phyloP scores from a whole-genome alignment of 129 eudicot species.

The Artemisia annua region DNA sequence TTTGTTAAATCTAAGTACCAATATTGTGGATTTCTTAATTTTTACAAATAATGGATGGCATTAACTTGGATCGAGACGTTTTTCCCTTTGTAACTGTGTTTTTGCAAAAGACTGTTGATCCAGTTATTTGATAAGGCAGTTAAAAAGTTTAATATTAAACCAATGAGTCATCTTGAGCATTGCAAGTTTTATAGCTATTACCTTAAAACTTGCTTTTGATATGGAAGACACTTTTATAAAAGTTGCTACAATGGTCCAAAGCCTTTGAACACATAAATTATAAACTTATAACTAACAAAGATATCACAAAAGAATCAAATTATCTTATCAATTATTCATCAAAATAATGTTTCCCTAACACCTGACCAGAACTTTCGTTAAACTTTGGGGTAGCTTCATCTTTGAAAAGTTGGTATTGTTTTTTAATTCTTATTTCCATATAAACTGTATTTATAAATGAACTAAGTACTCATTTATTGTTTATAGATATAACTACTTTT shows the following conservation, averaged over 20 bases:
- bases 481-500: slow-evolving; percentile 21
- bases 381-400: slow-evolving; percentile 17
- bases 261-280: too few relatives aligned
- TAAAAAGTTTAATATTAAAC: too few relatives aligned
- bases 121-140: too few relatives aligned
- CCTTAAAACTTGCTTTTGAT: not conserved
- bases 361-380: slow-evolving; percentile 6
- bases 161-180: too few relatives aligned
- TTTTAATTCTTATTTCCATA: not conserved
- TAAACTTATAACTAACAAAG: slow-evolving; percentile 4
- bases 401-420: slow-evolving; percentile 22
- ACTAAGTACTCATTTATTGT: not conserved
- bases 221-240: not conserved
- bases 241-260: too few relatives aligned
- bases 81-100: not conserved
- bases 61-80: too few relatives aligned
- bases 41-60: too few relatives aligned
- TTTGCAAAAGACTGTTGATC: not conserved
- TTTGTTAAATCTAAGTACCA: too few relatives aligned
- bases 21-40: too few relatives aligned
- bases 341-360: slow-evolving; percentile 17
- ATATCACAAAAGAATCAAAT: not conserved
- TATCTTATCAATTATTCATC: not conserved
- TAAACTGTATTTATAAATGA: not conserved
- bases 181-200: not conserved